A percentile compares a stretch with the other conserved stretches of the same genome.
Conservation (phyloP, 345 rosid genomes). For the Capsella bursapastoris region DNA sequence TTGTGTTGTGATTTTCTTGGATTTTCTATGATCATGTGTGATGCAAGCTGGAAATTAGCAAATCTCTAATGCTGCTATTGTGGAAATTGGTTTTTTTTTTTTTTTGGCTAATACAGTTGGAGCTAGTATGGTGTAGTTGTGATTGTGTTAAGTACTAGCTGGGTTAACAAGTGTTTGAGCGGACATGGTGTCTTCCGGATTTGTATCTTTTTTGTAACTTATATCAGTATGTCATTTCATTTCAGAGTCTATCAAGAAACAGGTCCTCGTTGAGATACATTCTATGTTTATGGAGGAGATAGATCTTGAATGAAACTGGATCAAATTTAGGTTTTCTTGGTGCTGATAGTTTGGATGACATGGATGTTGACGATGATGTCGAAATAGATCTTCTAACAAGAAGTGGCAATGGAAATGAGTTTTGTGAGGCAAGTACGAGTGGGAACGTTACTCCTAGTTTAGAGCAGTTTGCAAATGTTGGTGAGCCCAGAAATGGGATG, state of each 20-base stretch:
- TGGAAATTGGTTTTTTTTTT: neutral
- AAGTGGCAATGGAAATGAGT: slow-evolving; percentile 25
- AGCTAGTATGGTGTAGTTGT: neutral
- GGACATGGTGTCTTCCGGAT: neutral
- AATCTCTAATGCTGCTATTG: neutral
- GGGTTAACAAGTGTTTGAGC: neutral
- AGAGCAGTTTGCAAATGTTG: slow-evolving; percentile 21
- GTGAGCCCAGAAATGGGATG: slow-evolving; percentile 35
- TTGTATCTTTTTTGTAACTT: neutral
- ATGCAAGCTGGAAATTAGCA: neutral
- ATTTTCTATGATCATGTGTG: neutral
- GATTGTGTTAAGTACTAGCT: neutral
- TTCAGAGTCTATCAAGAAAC: neutral
- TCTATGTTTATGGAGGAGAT: slow-evolving; percentile 3
- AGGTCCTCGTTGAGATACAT: neutral
- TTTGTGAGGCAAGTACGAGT: slow-evolving; percentile 33
- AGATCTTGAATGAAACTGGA: neutral
- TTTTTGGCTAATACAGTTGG: neutral
- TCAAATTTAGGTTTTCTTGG: slow-evolving; percentile 6
- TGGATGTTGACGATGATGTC: slow-evolving; percentile 32
- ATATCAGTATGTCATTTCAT: neutral
- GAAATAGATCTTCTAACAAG: slow-evolving; percentile 27
- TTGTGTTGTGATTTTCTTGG: neutral
- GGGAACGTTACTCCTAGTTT: slow-evolving; percentile 8
- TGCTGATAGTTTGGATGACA: slow-evolving; percentile 17